Conservation (phyloP, 2,329 filamentous ascomycete species). For the Penicillium griseofulvum region DNA sequence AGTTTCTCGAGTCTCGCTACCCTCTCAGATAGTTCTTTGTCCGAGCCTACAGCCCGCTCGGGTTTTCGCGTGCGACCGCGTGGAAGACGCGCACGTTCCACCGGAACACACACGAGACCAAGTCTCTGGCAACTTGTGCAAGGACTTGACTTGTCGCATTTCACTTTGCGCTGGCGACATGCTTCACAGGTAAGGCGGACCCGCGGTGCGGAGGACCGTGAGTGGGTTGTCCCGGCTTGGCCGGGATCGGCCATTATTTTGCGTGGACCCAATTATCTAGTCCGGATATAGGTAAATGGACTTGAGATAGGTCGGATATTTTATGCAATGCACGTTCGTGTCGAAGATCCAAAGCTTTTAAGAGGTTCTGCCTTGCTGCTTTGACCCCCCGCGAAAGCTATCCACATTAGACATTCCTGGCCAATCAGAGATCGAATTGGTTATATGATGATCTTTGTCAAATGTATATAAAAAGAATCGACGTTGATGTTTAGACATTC, state of each 20-base stretch:
- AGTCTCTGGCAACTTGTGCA: conserved; percentile 31
- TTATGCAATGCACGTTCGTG: not conserved
- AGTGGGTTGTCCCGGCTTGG: not conserved
- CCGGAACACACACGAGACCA: conserved; percentile 27
- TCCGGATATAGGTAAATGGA: not conserved
- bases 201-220: conserved; percentile 18
- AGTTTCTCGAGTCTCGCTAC: conserved; percentile 28
- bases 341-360: not conserved
- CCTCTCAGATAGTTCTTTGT: conserved; percentile 22
- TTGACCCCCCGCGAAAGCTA: not conserved
- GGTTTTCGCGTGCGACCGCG: conserved; percentile 28
- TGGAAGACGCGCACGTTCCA: conserved; percentile 33
- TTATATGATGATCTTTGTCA: not conserved
- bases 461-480: not conserved
- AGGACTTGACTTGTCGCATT: conserved; percentile 34
- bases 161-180: conserved; percentile 35
- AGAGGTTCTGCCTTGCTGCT: not conserved
- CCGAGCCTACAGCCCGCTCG: conserved; percentile 10
- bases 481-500: not conserved
- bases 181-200: conserved; percentile 32
- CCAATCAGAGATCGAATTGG: not conserved
- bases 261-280: not conserved
- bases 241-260: not conserved
- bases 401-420: not conserved
- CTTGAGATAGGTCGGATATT: not conserved